Percentiles rank a stretch among this genome's conserved stretches.
Evolutionary conservation across 192 early-diverging fungal species (phyloP).

Genomic region (Entophlyctis luteolus): DNA sequence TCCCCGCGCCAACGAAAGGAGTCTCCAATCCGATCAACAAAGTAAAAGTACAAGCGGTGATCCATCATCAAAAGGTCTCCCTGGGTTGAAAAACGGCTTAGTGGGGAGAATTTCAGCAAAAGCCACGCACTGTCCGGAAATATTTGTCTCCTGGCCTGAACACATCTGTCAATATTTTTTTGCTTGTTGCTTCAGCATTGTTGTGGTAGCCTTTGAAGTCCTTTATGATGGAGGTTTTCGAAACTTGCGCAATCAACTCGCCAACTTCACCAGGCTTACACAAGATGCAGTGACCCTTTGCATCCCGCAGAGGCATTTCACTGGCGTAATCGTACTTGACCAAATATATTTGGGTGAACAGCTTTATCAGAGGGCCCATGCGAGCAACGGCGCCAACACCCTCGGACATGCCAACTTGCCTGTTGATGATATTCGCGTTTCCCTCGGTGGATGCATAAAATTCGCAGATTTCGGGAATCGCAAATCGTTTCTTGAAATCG

Average conservation of each 20-base stretch:
- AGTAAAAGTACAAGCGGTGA: conserved; percentile 54
- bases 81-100: conserved; percentile 52
- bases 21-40: conserved; percentile 68
- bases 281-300: conserved; percentile 50
- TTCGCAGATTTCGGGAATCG: conserved; percentile 57
- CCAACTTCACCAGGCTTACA: conserved; percentile 49
- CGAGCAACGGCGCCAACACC: conserved; percentile 65
- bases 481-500: conserved; percentile 58
- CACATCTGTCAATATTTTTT: conserved; percentile 45
- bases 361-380: conserved; percentile 42
- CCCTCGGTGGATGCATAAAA: conserved; percentile 68
- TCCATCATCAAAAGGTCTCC: conserved; percentile 58
- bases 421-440: conserved; percentile 38
- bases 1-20: conserved; percentile 63
- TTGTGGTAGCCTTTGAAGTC: conserved; percentile 37
- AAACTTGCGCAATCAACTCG: conserved; percentile 50
- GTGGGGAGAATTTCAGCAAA: conserved; percentile 41
- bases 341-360: conserved; percentile 18
- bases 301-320: conserved; percentile 50
- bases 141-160: conserved; percentile 57
- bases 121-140: conserved; percentile 62
- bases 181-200: conserved; percentile 26
- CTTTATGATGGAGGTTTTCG: conserved; percentile 24
- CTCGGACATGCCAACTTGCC: conserved; percentile 26
- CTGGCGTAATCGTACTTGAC: conserved; percentile 57